Evolutionary conservation across 2,329 filamentous ascomycete genomes (phyloP).

Genomic region (Phyllosticta ampelicida): DNA sequence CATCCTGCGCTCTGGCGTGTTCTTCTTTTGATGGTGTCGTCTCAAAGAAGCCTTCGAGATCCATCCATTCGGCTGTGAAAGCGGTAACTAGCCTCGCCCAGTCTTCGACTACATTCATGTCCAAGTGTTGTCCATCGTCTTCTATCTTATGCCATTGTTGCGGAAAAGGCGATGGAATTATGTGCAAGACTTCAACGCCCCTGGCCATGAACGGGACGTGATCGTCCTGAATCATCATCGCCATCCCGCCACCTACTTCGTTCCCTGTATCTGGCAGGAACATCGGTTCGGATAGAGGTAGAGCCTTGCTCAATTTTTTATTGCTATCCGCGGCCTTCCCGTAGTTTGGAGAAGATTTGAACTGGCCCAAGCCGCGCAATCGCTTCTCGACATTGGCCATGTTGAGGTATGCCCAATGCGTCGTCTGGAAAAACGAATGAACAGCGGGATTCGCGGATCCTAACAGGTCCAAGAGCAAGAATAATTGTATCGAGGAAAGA

Average conservation of each 20-base stretch:
- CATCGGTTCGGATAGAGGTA: slow-evolving; percentile 22
- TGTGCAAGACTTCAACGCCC: slow-evolving; percentile 78
- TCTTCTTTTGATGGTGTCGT: not conserved
- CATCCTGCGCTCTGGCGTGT: slow-evolving; percentile 4
- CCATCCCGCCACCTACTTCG: slow-evolving; percentile 34
- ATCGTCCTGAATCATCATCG: slow-evolving; percentile 63
- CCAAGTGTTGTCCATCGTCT: slow-evolving; percentile 77
- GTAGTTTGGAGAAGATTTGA: slow-evolving; percentile 52
- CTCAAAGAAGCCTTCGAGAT: slow-evolving; percentile 52
- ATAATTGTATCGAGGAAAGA: slow-evolving; percentile 71
- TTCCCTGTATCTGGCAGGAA: slow-evolving; percentile 61
- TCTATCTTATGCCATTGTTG: slow-evolving; percentile 73
- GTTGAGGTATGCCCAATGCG: slow-evolving; percentile 83
- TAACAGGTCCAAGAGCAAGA: slow-evolving; percentile 84
- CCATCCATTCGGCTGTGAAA: slow-evolving; percentile 88
- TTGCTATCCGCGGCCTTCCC: slow-evolving; percentile 16
- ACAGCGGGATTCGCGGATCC: slow-evolving; percentile 58
- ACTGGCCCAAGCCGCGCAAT: slow-evolving; percentile 54
- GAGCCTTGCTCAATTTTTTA: slow-evolving; percentile 16
- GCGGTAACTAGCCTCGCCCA: slow-evolving; percentile 78
- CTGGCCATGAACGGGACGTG: slow-evolving; percentile 82
- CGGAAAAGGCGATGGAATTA: slow-evolving; percentile 80
- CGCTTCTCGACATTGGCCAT: slow-evolving; percentile 66
- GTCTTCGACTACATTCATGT: slow-evolving; percentile 68
- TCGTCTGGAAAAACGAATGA: slow-evolving; percentile 79